Evolutionary conservation across 352 stramenopile species (phyloP).

Genomic region (Phytophthora pluvialis): DNA sequence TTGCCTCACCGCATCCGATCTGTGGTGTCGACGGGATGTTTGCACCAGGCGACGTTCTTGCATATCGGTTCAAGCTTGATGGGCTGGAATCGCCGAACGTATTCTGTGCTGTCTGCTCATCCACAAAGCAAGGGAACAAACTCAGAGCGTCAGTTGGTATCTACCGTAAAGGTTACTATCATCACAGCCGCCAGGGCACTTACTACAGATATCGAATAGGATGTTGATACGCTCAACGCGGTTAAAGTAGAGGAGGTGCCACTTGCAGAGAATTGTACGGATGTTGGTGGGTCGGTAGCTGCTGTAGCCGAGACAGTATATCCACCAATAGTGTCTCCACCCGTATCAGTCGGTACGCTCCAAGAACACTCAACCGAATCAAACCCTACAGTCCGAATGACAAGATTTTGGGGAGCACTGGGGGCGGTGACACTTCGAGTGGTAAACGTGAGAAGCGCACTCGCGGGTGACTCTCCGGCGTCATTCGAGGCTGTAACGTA

Average conservation of each 20-base stretch:
- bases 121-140: neutral
- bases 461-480: conserved; percentile 41
- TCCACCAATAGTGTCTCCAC: conserved; percentile 39
- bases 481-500: conserved; percentile 46
- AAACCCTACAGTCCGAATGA: conserved; percentile 38
- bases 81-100: conserved; percentile 19
- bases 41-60: conserved; percentile 27
- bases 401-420: conserved; percentile 37
- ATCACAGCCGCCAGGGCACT: conserved; percentile 5
- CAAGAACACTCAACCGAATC: conserved; percentile 43
- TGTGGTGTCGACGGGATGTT: conserved; percentile 29
- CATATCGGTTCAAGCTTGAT: conserved; percentile 34
- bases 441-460: conserved; percentile 15
- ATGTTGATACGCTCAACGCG: conserved; percentile 16
- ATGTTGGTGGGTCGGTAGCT: conserved; percentile 16
- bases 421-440: conserved; percentile 40
- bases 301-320: conserved; percentile 37
- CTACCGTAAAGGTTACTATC: neutral
- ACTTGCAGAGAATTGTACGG: neutral
- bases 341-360: conserved; percentile 41
- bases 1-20: conserved; percentile 43
- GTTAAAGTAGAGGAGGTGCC: conserved; percentile 3
- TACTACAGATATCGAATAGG: conserved; percentile 57
- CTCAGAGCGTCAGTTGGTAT: neutral
- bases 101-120: conserved; percentile 27